These are phyloP conservation scores for Dactylonectria macrodidyma DNA, from an alignment of 2,329 filamentous ascomycete genomes.

Conservation along the genomic window DNA sequence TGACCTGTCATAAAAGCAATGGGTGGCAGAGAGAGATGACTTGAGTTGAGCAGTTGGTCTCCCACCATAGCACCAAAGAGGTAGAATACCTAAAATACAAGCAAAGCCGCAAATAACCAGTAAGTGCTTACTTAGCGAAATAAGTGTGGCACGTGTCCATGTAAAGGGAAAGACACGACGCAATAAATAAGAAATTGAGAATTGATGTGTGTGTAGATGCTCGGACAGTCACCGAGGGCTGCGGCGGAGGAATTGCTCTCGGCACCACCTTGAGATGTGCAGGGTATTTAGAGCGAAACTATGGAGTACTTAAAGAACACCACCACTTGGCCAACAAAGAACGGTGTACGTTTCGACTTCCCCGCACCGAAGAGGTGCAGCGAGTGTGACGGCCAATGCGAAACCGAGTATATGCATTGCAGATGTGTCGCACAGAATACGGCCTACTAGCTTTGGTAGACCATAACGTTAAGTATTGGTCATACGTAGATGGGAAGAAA, in stretches of 20 bases:
- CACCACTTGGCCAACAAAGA: constrained; percentile 11
- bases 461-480: constrained; percentile 5
- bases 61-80: background rate
- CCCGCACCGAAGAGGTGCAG: constrained; percentile 11
- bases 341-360: constrained; percentile 18
- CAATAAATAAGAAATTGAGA: background rate
- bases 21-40: constrained; percentile 16
- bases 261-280: constrained; percentile 5
- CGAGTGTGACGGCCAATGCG: background rate
- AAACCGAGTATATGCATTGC: background rate
- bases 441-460: too few relatives aligned
- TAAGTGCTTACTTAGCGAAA: background rate
- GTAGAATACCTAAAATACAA: background rate
- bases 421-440: constrained; percentile 2
- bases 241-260: background rate
- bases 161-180: background rate
- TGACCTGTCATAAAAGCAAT: constrained; percentile 4
- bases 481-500: background rate
- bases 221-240: constrained; percentile 24
- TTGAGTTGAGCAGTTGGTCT: constrained; percentile 7
- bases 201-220: constrained; percentile 10
- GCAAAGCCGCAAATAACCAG: background rate
- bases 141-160: background rate
- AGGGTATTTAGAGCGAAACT: constrained; percentile 6
- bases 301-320: background rate